phyloP scores from a whole-genome alignment of 2,329 filamentous ascomycete species.

The Drechslerella coelobrocha region DNA sequence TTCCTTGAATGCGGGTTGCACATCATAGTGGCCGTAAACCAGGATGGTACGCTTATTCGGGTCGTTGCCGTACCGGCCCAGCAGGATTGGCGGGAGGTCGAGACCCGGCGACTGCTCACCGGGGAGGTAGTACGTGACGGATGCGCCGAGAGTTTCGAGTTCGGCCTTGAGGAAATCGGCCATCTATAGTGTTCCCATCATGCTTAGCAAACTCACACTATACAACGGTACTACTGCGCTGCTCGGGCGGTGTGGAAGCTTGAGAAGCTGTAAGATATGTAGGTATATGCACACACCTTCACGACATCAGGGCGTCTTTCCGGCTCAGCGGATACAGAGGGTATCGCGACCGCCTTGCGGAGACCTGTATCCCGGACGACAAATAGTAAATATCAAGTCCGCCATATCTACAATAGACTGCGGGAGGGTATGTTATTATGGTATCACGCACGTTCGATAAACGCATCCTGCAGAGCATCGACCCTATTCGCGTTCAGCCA shows the following conservation, averaged over 20 bases:
- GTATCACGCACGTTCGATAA: slow-evolving; percentile 55
- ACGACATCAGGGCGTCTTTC: slow-evolving; percentile 88
- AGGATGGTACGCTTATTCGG: slow-evolving; percentile 92
- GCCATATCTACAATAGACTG: neutral
- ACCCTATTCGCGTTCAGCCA: slow-evolving; percentile 51
- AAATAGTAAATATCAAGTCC: slow-evolving; percentile 62
- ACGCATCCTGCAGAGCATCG: slow-evolving; percentile 55
- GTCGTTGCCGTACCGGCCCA: slow-evolving; percentile 90
- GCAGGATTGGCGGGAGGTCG: slow-evolving; percentile 87
- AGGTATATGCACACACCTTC: slow-evolving; percentile 62
- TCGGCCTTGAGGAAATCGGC: slow-evolving; percentile 86
- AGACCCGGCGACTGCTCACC: slow-evolving; percentile 93
- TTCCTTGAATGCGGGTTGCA: slow-evolving; percentile 89
- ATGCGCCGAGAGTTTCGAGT: slow-evolving; percentile 81
- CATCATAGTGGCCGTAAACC: slow-evolving; percentile 98
- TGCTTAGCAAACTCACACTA: neutral
- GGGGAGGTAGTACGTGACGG: slow-evolving; percentile 82
- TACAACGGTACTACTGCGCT: no score
- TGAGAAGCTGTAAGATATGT: no score
- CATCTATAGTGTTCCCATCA: slow-evolving; percentile 67
- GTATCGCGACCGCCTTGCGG: slow-evolving; percentile 90
- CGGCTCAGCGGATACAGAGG: slow-evolving; percentile 91
- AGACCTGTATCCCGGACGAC: slow-evolving; percentile 95
- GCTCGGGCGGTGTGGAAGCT: no score
- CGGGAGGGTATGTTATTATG: no score